Percentiles rank a stretch among this genome's conserved stretches.
phyloP scores from a whole-genome alignment of 768 basidiomycete species.

The Sporobolomyces roseus region DNA sequence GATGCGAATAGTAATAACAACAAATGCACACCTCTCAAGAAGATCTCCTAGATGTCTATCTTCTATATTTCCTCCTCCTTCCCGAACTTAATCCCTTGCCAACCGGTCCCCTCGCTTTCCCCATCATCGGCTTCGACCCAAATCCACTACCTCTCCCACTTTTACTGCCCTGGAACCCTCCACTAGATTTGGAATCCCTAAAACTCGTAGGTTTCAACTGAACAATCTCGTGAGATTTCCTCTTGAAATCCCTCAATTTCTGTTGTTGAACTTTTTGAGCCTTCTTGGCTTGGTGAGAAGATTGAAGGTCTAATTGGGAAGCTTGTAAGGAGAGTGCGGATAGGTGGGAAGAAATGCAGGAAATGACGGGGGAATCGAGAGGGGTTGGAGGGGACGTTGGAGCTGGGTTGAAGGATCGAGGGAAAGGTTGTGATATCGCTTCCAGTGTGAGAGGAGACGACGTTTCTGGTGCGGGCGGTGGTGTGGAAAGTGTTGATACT shows the following conservation, averaged over 20 bases:
- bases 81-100: slow-evolving; percentile 19
- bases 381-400: background rate
- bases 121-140: background rate
- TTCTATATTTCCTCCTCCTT: slow-evolving; percentile 24
- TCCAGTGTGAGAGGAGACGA: background rate
- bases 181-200: background rate
- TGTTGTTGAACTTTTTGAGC: slow-evolving; percentile 34
- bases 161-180: background rate
- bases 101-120: slow-evolving; percentile 20
- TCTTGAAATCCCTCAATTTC: slow-evolving; percentile 25
- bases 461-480: background rate
- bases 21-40: too few relatives aligned
- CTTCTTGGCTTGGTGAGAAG: slow-evolving; percentile 35
- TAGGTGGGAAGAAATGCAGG: slow-evolving; percentile 3
- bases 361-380: slow-evolving; percentile 16
- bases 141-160: background rate
- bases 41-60: too few relatives aligned
- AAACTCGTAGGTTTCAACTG: slow-evolving; percentile 11
- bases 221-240: slow-evolving; percentile 23
- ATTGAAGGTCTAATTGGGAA: slow-evolving; percentile 26
- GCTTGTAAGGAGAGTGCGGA: slow-evolving; percentile 10
- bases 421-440: background rate
- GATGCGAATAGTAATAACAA: too few relatives aligned
- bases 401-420: background rate
- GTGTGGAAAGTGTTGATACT: background rate